Evolutionary conservation across 2,329 filamentous ascomycete genomes (phyloP).

Genomic region (Aspergillus pseudoglaucus): DNA sequence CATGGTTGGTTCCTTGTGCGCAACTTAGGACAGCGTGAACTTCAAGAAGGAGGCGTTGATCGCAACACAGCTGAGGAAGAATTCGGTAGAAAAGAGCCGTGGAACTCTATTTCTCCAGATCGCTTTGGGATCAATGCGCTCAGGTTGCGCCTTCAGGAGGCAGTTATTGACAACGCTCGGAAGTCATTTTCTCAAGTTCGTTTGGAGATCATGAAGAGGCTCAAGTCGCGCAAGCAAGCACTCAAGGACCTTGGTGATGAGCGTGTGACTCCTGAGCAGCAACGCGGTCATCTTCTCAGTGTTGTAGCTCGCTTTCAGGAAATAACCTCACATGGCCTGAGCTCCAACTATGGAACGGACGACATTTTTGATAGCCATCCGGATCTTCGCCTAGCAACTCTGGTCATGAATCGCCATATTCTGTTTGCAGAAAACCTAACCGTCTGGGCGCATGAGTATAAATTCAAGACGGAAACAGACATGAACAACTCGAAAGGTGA

Average conservation of each 20-base stretch:
- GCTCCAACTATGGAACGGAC: constrained; percentile 27
- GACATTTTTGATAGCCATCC: constrained; percentile 28
- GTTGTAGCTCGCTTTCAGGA: constrained; percentile 36
- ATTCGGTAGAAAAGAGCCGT: constrained; percentile 31
- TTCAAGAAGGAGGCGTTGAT: constrained; percentile 11
- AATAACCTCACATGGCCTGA: constrained; percentile 27
- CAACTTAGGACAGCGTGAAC: constrained; percentile 26
- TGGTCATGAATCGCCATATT: constrained; percentile 22
- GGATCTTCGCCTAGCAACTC: constrained; percentile 27
- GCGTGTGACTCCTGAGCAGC: constrained; percentile 29
- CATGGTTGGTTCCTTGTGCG: constrained; percentile 28
- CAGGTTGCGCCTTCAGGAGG: constrained; percentile 33
- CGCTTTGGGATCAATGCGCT: constrained; percentile 39
- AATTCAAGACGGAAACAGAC: not conserved
- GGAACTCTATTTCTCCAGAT: constrained; percentile 31
- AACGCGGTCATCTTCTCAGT: constrained; percentile 25
- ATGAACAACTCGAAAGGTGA: not conserved
- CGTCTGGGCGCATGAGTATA: constrained; percentile 14
- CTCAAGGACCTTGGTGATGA: constrained; percentile 29
- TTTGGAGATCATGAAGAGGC: constrained; percentile 29
- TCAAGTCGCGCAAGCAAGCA: constrained; percentile 18
- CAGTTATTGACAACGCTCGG: constrained; percentile 38
- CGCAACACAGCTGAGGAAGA: constrained; percentile 25
- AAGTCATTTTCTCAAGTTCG: constrained; percentile 41
- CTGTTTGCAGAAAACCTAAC: constrained; percentile 16